Conservation (phyloP, 768 basidiomycete genomes). For the Russula brevipes region DNA sequence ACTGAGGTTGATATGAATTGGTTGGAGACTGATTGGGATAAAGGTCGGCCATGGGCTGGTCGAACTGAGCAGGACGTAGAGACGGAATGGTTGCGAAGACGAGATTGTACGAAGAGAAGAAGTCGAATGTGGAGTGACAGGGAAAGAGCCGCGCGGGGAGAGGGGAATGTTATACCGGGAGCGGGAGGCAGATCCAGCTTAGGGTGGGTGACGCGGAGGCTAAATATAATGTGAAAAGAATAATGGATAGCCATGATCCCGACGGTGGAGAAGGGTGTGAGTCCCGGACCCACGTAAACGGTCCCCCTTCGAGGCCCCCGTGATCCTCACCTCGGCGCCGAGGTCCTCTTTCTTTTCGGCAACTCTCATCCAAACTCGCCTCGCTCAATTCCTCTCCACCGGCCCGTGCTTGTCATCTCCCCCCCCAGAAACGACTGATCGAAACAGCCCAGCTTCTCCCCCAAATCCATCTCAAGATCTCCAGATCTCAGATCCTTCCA, state of each 20-base stretch:
- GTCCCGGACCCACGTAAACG: constrained; percentile 23
- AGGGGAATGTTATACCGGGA: constrained; percentile 28
- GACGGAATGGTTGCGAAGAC: constrained; percentile 33
- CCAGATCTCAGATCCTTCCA: constrained; percentile 19
- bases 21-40: constrained; percentile 25
- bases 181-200: constrained; percentile 29
- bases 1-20: constrained; percentile 20
- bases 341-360: constrained; percentile 34
- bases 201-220: constrained; percentile 32
- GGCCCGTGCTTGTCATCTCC: constrained; percentile 32
- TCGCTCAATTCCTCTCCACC: constrained; percentile 22
- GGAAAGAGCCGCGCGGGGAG: constrained; percentile 25
- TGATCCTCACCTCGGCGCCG: constrained; percentile 39
- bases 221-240: constrained; percentile 29
- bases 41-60: constrained; percentile 31
- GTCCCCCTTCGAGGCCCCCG: constrained; percentile 22
- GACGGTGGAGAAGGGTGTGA: constrained; percentile 37
- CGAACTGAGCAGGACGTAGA: constrained; percentile 39
- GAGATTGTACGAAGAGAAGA: constrained; percentile 20
- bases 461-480: constrained; percentile 27
- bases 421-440: constrained; percentile 26
- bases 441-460: constrained; percentile 24
- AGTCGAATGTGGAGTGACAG: constrained; percentile 23
- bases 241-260: constrained; percentile 34
- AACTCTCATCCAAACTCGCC: constrained; percentile 30